These are phyloP conservation scores for Allomyces arbusculus DNA, from an alignment of 192 early-diverging fungal genomes.

Conservation along the genomic window DNA sequence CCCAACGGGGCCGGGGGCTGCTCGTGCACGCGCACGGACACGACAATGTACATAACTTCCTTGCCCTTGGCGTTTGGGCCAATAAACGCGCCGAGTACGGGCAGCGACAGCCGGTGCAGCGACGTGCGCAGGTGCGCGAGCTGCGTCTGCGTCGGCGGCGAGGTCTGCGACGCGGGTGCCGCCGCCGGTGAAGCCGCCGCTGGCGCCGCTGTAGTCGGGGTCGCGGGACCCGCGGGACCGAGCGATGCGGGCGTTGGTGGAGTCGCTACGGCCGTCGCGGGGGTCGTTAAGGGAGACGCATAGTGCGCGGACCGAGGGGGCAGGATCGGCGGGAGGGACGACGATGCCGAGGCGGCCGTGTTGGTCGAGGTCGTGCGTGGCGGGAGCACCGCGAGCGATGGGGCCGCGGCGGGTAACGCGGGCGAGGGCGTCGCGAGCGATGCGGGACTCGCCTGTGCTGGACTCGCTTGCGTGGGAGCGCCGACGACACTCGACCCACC, in stretches of 20 bases:
- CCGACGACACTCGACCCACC: no score
- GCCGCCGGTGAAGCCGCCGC: not conserved
- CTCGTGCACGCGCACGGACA: not conserved
- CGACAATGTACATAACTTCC: not conserved
- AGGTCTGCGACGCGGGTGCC: not conserved
- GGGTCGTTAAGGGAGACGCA: not conserved
- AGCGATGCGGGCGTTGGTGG: not conserved
- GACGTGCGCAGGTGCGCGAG: not conserved
- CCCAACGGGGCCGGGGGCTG: not conserved
- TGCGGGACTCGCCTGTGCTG: not conserved
- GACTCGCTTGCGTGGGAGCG: not conserved
- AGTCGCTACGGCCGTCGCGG: not conserved
- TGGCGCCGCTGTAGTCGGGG: no score
- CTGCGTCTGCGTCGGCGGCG: not conserved
- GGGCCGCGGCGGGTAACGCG: not conserved
- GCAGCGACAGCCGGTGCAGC: not conserved
- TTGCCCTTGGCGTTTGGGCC: not conserved
- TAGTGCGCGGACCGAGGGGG: no score
- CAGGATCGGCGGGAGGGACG: no score
- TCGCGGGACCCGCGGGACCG: no score
- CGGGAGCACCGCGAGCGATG: not conserved
- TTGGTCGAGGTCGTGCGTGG: no score
- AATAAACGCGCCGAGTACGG: not conserved
- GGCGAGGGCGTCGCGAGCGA: not conserved
- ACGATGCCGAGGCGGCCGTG: no score